These are phyloP conservation scores for Penicillium sp. DNA, from an alignment of 2,329 filamentous ascomycete species.

Conservation along the genomic window DNA sequence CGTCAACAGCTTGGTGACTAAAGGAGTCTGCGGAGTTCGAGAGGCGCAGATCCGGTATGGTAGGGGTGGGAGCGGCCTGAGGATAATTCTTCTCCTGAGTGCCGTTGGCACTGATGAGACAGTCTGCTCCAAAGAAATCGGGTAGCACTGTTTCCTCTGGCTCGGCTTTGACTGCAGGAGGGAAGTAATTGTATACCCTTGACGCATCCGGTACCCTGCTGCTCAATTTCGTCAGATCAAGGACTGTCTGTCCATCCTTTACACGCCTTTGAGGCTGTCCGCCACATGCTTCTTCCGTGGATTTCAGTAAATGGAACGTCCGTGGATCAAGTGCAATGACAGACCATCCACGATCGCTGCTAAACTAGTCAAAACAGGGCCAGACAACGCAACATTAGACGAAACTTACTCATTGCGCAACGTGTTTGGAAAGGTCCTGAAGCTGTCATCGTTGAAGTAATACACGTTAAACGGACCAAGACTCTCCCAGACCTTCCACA, in stretches of 20 bases:
- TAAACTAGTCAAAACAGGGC: conserved; percentile 18
- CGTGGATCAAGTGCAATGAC: conserved; percentile 53
- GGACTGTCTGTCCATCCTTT: conserved; percentile 27
- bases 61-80: conserved; percentile 1
- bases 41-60: conserved; percentile 8
- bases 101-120: conserved; percentile 22
- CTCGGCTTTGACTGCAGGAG: conserved; percentile 26
- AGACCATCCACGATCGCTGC: conserved; percentile 48
- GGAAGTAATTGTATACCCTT: conserved; percentile 33
- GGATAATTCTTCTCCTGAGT: neutral
- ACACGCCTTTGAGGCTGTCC: conserved; percentile 31
- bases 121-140: conserved; percentile 36
- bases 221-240: conserved; percentile 38
- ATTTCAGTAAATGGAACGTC: conserved; percentile 42
- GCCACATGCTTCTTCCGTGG: conserved; percentile 48
- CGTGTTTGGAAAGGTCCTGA: conserved; percentile 31
- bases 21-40: conserved; percentile 23
- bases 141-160: conserved; percentile 30
- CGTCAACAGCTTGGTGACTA: conserved; percentile 27
- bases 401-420: conserved; percentile 30
- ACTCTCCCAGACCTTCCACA: conserved; percentile 56
- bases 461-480: conserved; percentile 34
- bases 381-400: neutral
- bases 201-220: conserved; percentile 34
- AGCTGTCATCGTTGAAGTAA: conserved; percentile 36